Conservation (phyloP, 1,139 yeast species). For the Lodderomyces margitis region DNA sequence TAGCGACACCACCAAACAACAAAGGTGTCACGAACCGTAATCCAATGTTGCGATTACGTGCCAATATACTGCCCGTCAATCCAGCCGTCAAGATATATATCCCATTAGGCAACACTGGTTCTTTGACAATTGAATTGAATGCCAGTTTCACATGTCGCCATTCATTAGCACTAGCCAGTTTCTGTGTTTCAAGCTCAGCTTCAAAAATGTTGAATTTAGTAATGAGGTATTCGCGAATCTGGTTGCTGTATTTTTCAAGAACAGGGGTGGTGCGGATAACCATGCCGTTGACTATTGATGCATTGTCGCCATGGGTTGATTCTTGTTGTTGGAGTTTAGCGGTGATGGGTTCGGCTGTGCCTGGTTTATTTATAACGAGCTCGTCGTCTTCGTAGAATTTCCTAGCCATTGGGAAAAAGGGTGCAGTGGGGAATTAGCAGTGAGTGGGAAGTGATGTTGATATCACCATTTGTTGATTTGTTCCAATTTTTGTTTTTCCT, state of each 20-base stretch:
- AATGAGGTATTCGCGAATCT: slow-evolving; percentile 35
- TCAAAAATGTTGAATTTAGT: slow-evolving; percentile 34
- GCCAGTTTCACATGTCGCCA: slow-evolving; percentile 23
- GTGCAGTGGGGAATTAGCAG: too few species aligned
- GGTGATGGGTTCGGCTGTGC: slow-evolving; percentile 38
- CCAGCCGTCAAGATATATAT: slow-evolving; percentile 55
- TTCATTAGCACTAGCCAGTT: slow-evolving; percentile 47
- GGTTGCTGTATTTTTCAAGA: slow-evolving; percentile 41
- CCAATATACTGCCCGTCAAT: slow-evolving; percentile 55
- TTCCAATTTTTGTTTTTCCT: slow-evolving; percentile 5
- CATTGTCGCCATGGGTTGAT: slow-evolving; percentile 35
- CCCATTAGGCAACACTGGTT: slow-evolving; percentile 53
- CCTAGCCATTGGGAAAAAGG: slow-evolving; percentile 20
- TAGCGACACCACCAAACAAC: slow-evolving; percentile 44
- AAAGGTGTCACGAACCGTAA: slow-evolving; percentile 52
- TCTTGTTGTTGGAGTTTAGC: slow-evolving; percentile 37
- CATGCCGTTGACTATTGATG: slow-evolving; percentile 51
- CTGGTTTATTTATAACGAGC: slow-evolving; percentile 45
- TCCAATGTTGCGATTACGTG: slow-evolving; percentile 45
- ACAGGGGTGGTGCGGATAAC: slow-evolving; percentile 47
- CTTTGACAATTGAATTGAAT: slow-evolving; percentile 28
- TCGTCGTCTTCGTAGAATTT: slow-evolving; percentile 55
- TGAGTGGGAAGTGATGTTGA: too few species aligned
- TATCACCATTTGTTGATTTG: too few species aligned
- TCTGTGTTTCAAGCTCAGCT: slow-evolving; percentile 47